Conservation (phyloP, 2,329 filamentous ascomycete genomes). For the Tolypocladium capitatum region DNA sequence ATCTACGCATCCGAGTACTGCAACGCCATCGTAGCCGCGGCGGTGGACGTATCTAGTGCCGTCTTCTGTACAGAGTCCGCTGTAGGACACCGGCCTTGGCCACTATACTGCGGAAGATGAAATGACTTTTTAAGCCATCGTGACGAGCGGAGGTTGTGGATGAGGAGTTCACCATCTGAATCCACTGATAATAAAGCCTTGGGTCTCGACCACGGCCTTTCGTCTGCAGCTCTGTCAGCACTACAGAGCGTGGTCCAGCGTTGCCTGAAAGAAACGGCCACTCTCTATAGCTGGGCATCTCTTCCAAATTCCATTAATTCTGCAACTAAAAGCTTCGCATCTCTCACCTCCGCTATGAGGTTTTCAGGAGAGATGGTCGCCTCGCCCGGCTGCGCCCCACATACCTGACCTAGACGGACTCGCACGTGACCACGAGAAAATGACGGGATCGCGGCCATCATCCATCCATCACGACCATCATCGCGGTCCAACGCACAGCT, state of each 20-base stretch:
- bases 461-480: neutral
- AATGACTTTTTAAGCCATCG: conserved; percentile 1
- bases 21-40: too few species aligned
- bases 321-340: too few species aligned
- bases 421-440: neutral
- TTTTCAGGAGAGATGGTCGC: neutral
- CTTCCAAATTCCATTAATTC: too few species aligned
- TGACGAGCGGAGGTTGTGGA: neutral
- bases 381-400: neutral
- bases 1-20: too few species aligned
- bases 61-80: too few species aligned
- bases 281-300: too few species aligned
- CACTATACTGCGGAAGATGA: conserved; percentile 3
- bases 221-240: neutral
- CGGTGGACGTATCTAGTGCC: too few species aligned
- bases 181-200: neutral
- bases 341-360: neutral
- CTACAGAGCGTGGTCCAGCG: neutral
- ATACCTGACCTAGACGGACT: neutral
- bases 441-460: neutral
- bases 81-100: too few species aligned
- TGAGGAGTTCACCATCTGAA: neutral
- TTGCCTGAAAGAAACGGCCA: too few species aligned
- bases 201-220: too few species aligned
- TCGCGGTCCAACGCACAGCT: neutral